These are phyloP conservation scores for Lecanoromycetidae sp. DNA, from an alignment of 2,329 filamentous ascomycete genomes.

Conservation along the genomic window DNA sequence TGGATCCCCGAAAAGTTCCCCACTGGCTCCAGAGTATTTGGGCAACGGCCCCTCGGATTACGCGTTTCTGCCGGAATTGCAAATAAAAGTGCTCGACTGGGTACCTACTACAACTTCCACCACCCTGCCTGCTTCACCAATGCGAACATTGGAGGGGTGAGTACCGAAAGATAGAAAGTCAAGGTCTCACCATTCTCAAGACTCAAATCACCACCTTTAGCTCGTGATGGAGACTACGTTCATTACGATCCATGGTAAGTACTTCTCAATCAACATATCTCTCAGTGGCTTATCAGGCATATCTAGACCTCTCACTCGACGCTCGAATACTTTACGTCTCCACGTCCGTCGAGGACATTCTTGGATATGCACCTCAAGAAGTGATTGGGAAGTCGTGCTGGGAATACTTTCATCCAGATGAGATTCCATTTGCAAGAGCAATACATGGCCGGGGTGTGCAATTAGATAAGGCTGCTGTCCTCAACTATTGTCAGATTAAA, in stretches of 20 bases:
- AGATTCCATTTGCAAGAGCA: conserved; percentile 60
- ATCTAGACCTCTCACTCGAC: conserved; percentile 57
- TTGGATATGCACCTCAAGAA: conserved; percentile 66
- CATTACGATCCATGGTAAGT: conserved; percentile 78
- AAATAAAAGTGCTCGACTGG: no score
- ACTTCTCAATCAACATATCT: conserved; percentile 10
- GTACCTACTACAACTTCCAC: no score
- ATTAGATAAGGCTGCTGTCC: conserved; percentile 72
- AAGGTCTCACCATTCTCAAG: not conserved
- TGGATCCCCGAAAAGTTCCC: no score
- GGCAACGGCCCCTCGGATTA: no score
- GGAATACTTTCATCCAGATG: conserved; percentile 75
- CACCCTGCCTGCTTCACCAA: no score
- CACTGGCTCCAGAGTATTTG: no score
- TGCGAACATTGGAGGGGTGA: no score
- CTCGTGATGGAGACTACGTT: conserved; percentile 66
- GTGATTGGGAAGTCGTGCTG: conserved; percentile 66
- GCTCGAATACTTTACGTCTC: conserved; percentile 74
- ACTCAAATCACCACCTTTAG: not conserved
- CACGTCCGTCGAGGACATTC: conserved; percentile 69
- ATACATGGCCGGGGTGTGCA: conserved; percentile 61
- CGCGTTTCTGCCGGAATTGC: no score
- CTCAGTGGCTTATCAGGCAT: conserved; percentile 18
- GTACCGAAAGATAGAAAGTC: no score
- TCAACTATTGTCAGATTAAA: conserved; percentile 65